Evolutionary conservation across 2,329 filamentous ascomycete species (phyloP), one percentile per base, ranked within the genome.

Genomic region (Xylaria sp.): DNA sequence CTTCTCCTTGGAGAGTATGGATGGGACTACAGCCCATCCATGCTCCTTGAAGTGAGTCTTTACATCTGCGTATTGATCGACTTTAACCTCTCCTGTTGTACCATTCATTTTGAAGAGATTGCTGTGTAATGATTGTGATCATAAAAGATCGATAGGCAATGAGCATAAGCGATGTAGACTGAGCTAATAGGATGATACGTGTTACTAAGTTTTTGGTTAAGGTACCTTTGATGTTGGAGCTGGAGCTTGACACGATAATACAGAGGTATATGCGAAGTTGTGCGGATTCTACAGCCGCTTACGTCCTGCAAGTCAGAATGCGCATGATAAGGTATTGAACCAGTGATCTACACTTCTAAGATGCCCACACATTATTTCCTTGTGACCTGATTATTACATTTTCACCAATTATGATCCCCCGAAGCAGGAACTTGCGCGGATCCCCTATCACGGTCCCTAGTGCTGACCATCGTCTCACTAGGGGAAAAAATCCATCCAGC

Each of bases 11-110:
- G 63, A 55, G 37, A 66, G 25, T 29, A 61, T 40, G 16, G 25
- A 27, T 27, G 63, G 63, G n/a, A 66, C 35, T 9, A 21, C 9
- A 16, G 37, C 63, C 63, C 63, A 66, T 1, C 63, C 63, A 27
- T 66, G 63, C n/a, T 60, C 58, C 25, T 60, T 37, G 25, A 54
- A 59, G 18, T 66, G 50, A 51, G 48, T 57, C 27, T 55, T 66
- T 23, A 12, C 48, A 4, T 60, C 55, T 2, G 60, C 60, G 27
- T 21, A 57, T 48, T n/a, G 16, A 37, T 63, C 44, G 25, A 25
- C 6, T 37, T 37, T 60, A 6, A 32, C 21, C n/a, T 50, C 58
- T 10, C 29, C 5, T 6, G 25, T 32, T 5, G 60, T 47, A n/a
- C 37, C 60, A n/a, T 54, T 55, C 50, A 55, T 63, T 12, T 61